Conservation (phyloP, 2,329 filamentous ascomycete genomes). For the Alternaria incomplexa region DNA sequence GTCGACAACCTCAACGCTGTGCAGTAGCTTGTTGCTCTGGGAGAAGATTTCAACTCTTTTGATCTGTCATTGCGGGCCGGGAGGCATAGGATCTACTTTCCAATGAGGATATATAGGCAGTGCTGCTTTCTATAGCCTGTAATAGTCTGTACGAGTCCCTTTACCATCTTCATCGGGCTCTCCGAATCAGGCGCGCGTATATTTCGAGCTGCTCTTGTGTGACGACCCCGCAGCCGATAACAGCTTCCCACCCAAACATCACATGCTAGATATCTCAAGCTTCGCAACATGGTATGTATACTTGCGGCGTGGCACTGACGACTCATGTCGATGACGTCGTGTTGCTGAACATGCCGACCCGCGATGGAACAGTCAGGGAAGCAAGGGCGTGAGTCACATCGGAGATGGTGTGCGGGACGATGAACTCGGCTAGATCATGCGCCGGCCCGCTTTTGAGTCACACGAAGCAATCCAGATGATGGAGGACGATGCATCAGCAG, state of each 20-base stretch:
- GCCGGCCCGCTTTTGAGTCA: background rate
- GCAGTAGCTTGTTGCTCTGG: background rate
- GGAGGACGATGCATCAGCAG: background rate
- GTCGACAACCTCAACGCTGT: background rate
- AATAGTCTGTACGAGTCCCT: no score
- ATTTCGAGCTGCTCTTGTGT: background rate
- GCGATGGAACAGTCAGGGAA: background rate
- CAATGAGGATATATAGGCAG: no score
- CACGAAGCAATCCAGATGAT: background rate
- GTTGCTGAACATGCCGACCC: background rate
- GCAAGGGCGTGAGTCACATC: background rate
- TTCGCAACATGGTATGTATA: background rate
- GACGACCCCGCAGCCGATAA: no score
- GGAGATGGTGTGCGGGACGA: background rate
- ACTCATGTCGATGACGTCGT: background rate
- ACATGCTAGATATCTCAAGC: no score
- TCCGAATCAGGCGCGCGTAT: background rate
- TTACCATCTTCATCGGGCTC: background rate
- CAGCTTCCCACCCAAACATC: fast-evolving
- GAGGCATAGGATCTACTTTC: no score
- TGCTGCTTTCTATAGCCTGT: no score
- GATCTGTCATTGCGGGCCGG: no score
- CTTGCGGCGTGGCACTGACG: background rate
- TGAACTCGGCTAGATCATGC: background rate
- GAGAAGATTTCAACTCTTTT: background rate